Evolutionary conservation across 2,329 filamentous ascomycete species (phyloP).

Genomic region (Aspergillus neotritici): DNA sequence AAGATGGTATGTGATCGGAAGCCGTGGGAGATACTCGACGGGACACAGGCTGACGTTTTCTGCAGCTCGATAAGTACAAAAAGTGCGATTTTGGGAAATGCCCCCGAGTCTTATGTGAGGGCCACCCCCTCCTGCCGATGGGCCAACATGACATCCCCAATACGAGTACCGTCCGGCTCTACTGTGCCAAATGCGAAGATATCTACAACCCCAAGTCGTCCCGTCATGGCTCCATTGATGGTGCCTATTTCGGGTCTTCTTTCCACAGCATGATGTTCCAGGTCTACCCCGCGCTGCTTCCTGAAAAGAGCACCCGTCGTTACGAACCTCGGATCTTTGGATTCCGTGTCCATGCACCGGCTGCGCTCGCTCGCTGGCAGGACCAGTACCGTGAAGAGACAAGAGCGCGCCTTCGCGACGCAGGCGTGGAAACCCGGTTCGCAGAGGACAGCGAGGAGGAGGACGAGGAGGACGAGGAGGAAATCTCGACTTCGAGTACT

Average conservation of each 20-base stretch:
- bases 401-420: conserved; percentile 67
- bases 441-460: conserved; percentile 62
- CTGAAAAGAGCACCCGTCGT: conserved; percentile 74
- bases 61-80: conserved; percentile 95
- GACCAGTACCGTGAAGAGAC: conserved; percentile 73
- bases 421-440: conserved; percentile 69
- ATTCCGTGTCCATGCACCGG: conserved; percentile 88
- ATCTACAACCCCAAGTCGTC: conserved; percentile 98
- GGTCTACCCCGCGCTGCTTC: conserved; percentile 86
- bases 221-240: conserved; percentile 89
- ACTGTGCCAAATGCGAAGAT: conserved; percentile 95
- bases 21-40: not conserved
- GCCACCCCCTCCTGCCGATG: conserved; percentile 89
- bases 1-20: conserved; percentile 73
- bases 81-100: conserved; percentile 98
- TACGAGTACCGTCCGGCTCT: conserved; percentile 88
- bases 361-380: conserved; percentile 88
- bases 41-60: conserved; percentile 3
- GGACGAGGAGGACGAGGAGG: conserved; percentile 36
- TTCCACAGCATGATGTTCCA: conserved; percentile 99
- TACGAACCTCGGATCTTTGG: conserved; percentile 90
- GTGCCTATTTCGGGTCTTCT: conserved; percentile 94
- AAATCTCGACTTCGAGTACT: conserved; percentile 8
- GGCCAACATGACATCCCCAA: conserved; percentile 86
- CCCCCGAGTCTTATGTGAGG: conserved; percentile 89